Conservation (phyloP, 1,284 basidiomycete genomes). For the Entoloma clypeatum region DNA sequence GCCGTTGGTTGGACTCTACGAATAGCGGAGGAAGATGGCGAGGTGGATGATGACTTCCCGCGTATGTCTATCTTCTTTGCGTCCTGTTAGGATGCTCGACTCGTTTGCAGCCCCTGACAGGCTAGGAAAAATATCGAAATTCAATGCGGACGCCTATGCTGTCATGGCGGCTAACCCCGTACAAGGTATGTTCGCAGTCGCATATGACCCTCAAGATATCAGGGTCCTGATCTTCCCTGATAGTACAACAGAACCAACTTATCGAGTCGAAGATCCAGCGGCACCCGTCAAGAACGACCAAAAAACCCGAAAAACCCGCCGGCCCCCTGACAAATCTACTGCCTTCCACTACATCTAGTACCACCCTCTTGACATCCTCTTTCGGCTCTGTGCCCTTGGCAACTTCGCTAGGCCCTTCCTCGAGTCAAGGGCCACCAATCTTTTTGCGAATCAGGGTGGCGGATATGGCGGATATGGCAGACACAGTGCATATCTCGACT, state of each 20-base stretch:
- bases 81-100: slow-evolving; percentile 4
- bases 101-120: slow-evolving; percentile 81
- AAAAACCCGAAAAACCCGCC: slow-evolving; percentile 44
- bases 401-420: slow-evolving; percentile 61
- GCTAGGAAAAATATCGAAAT: slow-evolving; percentile 80
- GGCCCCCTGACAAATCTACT: slow-evolving; percentile 25
- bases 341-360: slow-evolving; percentile 28
- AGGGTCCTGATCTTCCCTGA: background rate
- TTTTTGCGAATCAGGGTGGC: slow-evolving; percentile 78
- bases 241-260: slow-evolving; percentile 83
- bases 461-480: slow-evolving; percentile 74
- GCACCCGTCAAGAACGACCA: slow-evolving; percentile 68
- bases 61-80: slow-evolving; percentile 45
- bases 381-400: slow-evolving; percentile 51
- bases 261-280: slow-evolving; percentile 76
- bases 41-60: slow-evolving; percentile 98
- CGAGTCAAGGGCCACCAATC: slow-evolving; percentile 73
- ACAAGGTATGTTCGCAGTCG: slow-evolving; percentile 53
- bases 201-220: background rate
- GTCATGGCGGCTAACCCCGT: slow-evolving; percentile 71
- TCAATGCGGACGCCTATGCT: slow-evolving; percentile 90
- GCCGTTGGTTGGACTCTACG: slow-evolving; percentile 92
- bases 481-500: slow-evolving; percentile 79
- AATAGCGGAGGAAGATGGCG: slow-evolving; percentile 96
- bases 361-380: slow-evolving; percentile 35